Evolutionary conservation across 1,284 basidiomycete genomes (phyloP).

Genomic region (Rhodotorula sp.): DNA sequence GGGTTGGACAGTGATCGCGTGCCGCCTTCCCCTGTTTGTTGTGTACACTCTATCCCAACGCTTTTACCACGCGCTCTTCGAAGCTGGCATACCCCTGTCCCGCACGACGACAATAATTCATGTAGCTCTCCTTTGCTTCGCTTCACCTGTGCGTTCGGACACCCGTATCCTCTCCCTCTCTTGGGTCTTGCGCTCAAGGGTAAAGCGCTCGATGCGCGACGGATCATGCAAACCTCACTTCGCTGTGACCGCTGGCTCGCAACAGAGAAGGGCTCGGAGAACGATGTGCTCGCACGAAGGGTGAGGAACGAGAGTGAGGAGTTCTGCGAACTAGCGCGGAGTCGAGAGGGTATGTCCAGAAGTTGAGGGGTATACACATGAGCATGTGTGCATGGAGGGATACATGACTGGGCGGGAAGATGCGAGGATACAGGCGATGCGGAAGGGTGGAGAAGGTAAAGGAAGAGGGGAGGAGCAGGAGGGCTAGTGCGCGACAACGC

Average conservation of each 20-base stretch:
- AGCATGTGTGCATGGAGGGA: background rate
- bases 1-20: background rate
- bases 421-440: background rate
- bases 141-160: too few species aligned
- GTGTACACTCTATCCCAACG: background rate
- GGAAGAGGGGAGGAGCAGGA: too few species aligned
- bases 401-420: background rate
- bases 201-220: too few species aligned
- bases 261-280: too few species aligned
- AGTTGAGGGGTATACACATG: background rate
- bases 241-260: too few species aligned
- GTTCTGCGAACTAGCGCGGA: background rate
- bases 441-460: background rate
- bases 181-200: too few species aligned
- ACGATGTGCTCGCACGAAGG: background rate
- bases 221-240: too few species aligned
- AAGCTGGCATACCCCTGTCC: too few species aligned
- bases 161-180: too few species aligned
- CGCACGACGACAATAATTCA: too few species aligned
- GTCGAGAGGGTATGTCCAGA: background rate
- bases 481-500: slow-evolving; percentile 10
- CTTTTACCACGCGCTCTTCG: too few species aligned
- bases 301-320: background rate
- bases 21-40: background rate
- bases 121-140: too few species aligned